Evolutionary conservation across 83 land plant species (phyloP).

Genomic region (Picea mariana): DNA sequence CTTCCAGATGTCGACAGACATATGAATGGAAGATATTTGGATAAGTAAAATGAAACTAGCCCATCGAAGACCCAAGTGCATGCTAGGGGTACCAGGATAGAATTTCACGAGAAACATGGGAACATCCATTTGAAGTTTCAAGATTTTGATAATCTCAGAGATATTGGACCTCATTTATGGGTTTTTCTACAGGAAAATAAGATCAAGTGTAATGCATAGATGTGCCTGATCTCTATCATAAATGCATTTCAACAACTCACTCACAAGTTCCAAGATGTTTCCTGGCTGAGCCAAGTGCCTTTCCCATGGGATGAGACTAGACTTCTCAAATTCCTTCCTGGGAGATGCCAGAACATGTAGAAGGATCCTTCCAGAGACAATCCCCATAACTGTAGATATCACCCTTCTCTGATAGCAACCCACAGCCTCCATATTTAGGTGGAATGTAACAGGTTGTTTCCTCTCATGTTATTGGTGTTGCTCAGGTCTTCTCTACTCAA

Average conservation of each 20-base stretch:
- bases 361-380: constrained; percentile 90
- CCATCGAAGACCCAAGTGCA: too few relatives aligned
- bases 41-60: too few relatives aligned
- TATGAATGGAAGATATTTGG: too few relatives aligned
- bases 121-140: too few relatives aligned
- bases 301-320: constrained; percentile 90
- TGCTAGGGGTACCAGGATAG: constrained; percentile 80
- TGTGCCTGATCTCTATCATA: constrained; percentile 73
- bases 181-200: constrained; percentile 83
- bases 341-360: constrained; percentile 89
- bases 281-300: constrained; percentile 72
- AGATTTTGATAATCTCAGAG: constrained; percentile 71
- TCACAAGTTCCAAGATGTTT: constrained; percentile 78
- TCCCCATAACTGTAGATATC: constrained; percentile 94
- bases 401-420: constrained; percentile 84
- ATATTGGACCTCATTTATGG: constrained; percentile 78
- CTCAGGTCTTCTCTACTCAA: constrained; percentile 73
- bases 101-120: too few relatives aligned
- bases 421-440: constrained; percentile 79
- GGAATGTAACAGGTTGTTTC: constrained; percentile 82
- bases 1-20: too few relatives aligned
- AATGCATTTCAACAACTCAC: constrained; percentile 31
- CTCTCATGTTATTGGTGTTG: constrained; percentile 99
- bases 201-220: constrained; percentile 79
- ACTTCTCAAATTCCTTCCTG: constrained; percentile 73